These are phyloP conservation scores for Sanguinoderma infundibulare DNA, from an alignment of 1,284 basidiomycete genomes.

Conservation along the genomic window DNA sequence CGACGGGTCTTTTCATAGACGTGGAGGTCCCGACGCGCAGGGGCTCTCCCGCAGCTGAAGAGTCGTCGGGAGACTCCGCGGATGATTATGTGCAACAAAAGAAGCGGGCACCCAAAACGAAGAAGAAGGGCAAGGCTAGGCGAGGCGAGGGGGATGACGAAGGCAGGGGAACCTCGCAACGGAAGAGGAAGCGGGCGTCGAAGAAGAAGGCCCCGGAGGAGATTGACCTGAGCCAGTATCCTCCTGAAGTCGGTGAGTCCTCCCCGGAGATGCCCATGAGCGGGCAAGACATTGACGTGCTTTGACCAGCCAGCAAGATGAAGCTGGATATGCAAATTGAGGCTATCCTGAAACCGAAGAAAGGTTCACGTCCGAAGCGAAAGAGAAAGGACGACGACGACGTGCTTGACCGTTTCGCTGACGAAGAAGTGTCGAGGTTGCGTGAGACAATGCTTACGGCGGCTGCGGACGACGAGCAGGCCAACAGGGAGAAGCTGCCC, in stretches of 20 bases:
- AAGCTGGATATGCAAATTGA: constrained; percentile 79
- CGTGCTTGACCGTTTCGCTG: constrained; percentile 84
- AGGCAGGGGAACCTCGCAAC: constrained; percentile 35
- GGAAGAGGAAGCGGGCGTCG: constrained; percentile 46
- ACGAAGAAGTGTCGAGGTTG: constrained; percentile 88
- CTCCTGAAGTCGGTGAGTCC: constrained; percentile 70
- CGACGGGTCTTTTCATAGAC: constrained; percentile 29
- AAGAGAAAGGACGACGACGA: constrained; percentile 83
- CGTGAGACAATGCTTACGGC: constrained; percentile 88
- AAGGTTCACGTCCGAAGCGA: constrained; percentile 61
- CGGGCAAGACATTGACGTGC: background rate
- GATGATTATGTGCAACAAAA: constrained; percentile 72
- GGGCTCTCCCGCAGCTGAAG: constrained; percentile 36
- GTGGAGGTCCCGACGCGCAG: constrained; percentile 36
- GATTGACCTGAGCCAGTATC: constrained; percentile 64
- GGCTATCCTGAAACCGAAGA: constrained; percentile 83
- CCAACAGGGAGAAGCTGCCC: constrained; percentile 84
- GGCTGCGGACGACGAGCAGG: constrained; percentile 83
- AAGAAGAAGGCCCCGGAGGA: constrained; percentile 49
- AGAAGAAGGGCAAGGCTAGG: constrained; percentile 45
- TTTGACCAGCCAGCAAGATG: constrained; percentile 56
- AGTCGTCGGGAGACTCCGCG: constrained; percentile 64
- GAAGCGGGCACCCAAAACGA: constrained; percentile 49
- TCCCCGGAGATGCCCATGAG: background rate
- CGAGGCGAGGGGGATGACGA: constrained; percentile 47